phyloP scores from a whole-genome alignment of 371 early-diverging fungal species.

The Rhizopus sp. region DNA sequence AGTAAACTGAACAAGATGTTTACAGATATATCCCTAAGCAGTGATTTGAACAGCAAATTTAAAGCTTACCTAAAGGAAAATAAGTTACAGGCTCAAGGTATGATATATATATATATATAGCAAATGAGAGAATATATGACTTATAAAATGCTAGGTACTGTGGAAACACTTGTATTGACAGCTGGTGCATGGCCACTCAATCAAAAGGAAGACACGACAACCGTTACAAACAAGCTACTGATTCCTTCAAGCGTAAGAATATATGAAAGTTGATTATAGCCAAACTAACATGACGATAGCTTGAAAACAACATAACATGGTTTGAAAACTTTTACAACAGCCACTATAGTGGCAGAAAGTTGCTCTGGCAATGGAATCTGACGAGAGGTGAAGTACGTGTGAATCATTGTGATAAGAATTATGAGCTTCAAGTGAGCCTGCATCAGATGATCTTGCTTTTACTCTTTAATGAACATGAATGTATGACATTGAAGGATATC shows the following conservation, averaged over 20 bases:
- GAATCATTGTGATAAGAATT: conserved; percentile 70
- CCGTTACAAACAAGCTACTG: conserved; percentile 46
- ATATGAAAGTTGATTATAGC: not conserved
- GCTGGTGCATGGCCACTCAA: conserved; percentile 91
- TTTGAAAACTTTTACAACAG: conserved; percentile 77
- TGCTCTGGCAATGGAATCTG: conserved; percentile 88
- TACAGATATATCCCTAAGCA: conserved; percentile 85
- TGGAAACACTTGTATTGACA: conserved; percentile 78
- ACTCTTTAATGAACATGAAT: conserved; percentile 64
- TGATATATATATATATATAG: not conserved
- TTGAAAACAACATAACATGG: conserved; percentile 69
- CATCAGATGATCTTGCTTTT: conserved; percentile 75
- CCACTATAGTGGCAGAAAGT: conserved; percentile 78
- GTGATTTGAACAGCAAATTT: conserved; percentile 70
- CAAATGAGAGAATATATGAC: no score
- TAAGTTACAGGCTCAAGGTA: conserved; percentile 44
- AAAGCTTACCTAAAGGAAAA: conserved; percentile 42
- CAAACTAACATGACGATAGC: conserved; percentile 24
- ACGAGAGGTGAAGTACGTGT: conserved; percentile 78
- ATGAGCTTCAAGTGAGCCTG: conserved; percentile 83
- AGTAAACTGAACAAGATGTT: conserved; percentile 92
- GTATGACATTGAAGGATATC: conserved; percentile 56
- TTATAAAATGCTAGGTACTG: conserved; percentile 57
- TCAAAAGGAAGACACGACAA: conserved; percentile 54
- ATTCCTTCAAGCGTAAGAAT: conserved; percentile 68